Evolutionary conservation across 352 stramenopile genomes (phyloP).

Genomic region (Globisporangium lucens): DNA sequence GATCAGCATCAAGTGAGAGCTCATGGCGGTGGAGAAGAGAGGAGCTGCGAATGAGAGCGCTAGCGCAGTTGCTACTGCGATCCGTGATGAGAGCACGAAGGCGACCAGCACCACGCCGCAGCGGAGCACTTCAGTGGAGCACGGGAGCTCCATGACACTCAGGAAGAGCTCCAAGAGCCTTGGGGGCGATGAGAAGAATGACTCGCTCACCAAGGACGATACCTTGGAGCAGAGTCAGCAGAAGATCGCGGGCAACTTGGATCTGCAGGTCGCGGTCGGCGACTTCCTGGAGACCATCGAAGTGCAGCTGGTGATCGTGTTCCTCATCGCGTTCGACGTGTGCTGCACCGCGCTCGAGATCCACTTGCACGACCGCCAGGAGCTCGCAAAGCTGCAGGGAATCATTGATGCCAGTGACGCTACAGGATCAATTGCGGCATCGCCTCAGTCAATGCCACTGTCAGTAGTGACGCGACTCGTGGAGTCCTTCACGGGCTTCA

Average conservation of each 20-base stretch:
- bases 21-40: constrained; percentile 1
- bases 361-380: constrained; percentile 31
- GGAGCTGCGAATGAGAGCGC: not conserved
- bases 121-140: not conserved
- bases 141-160: constrained; percentile 2
- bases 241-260: not conserved
- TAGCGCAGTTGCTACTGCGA: not conserved
- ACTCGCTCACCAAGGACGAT: not conserved
- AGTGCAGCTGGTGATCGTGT: constrained; percentile 42
- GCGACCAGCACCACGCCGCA: not conserved
- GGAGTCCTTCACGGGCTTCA: constrained; percentile 59
- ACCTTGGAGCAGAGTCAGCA: not conserved
- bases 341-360: constrained; percentile 32
- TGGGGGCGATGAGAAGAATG: not conserved
- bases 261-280: constrained; percentile 17
- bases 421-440: not conserved
- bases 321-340: constrained; percentile 53
- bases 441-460: not conserved
- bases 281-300: constrained; percentile 55
- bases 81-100: not conserved
- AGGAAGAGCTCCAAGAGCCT: not conserved
- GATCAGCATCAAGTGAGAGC: not conserved
- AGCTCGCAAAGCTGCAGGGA: constrained; percentile 20
- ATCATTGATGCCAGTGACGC: not conserved
- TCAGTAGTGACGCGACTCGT: constrained; percentile 30